Evolutionary conservation across 768 basidiomycete species (phyloP), one percentile per base, ranked within the genome.

Genomic region (Naematelia encephala): DNA sequence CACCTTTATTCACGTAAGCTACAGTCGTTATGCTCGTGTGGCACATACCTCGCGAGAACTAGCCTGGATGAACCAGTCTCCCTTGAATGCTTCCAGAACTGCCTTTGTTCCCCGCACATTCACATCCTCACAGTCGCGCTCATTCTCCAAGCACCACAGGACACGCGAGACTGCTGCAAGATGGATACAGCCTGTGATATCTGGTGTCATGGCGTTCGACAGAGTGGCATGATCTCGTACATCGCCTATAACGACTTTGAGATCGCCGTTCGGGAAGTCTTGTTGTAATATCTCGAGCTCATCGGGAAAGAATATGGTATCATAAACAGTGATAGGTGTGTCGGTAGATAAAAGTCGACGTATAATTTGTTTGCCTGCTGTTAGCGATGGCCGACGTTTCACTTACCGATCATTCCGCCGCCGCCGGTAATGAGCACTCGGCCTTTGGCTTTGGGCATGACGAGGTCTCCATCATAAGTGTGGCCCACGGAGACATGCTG

Each of bases 21-120:
- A 39, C 34, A 47, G 69, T 61, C 29, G 68, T 67, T 21, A 68
- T 47, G 39, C 76, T 57, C 76, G 76, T 11, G 74, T 69, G 2
- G 60, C 54, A 25, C 46, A 12, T 14, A 68, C 64, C 29, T 66
- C 64, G 12, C 64, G 44, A 2, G 65, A 66, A 2, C 56, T 59
- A 23, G 67, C 65, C 30, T 66, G 58, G 54, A 68, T 52, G 42
- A 68, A 63, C 67, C 67, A 68, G n/a, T 44, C 54, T 42, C 48
- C 8, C 11, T 52, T 47, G 25, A 54, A 43, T 8, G 63, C 55
- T 28, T 66, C 51, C 23, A 70, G 43, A 1, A 70, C 59, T 23
- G 44, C 30, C n/a, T 64, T 49, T 4, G 67, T 68, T 19, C 68
- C 68, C 13, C 63, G 49, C n/a, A 62, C 60, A 50, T 71, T 71